phyloP scores from a whole-genome alignment of 768 basidiomycete genomes.

The Podaxis pistillaris region DNA sequence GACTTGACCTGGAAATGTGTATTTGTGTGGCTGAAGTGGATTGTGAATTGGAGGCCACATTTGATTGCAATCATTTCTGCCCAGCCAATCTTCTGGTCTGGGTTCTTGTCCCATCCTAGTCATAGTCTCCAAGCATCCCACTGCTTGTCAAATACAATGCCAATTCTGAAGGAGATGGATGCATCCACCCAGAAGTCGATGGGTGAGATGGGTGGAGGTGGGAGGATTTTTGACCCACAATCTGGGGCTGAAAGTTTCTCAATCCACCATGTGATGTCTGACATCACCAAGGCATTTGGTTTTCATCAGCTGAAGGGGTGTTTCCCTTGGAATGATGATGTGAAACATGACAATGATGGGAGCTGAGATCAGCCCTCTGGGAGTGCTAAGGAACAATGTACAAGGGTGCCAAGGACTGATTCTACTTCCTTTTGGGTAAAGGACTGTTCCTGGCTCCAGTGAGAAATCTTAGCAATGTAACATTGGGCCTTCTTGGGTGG shows the following conservation, averaged over 20 bases:
- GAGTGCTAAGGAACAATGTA: slow-evolving; percentile 32
- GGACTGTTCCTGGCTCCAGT: neutral
- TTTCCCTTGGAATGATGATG: slow-evolving; percentile 21
- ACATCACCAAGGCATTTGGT: slow-evolving; percentile 18
- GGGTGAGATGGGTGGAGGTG: too few species aligned
- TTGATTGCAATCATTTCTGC: slow-evolving; percentile 16
- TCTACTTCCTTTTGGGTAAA: slow-evolving; percentile 23
- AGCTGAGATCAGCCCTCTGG: slow-evolving; percentile 28
- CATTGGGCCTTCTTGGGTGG: slow-evolving; percentile 20
- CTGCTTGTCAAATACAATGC: slow-evolving; percentile 23
- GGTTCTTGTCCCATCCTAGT: slow-evolving; percentile 15
- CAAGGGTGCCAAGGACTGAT: slow-evolving; percentile 31
- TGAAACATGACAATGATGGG: slow-evolving; percentile 28
- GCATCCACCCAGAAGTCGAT: too few species aligned
- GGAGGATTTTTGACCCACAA: slow-evolving; percentile 16
- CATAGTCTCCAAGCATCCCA: slow-evolving; percentile 30
- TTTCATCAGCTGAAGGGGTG: slow-evolving; percentile 17
- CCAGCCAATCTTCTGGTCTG: slow-evolving; percentile 25
- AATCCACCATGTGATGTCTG: slow-evolving; percentile 34
- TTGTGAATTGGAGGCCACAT: slow-evolving; percentile 16
- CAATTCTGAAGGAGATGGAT: slow-evolving; percentile 39
- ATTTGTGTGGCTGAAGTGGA: slow-evolving; percentile 12
- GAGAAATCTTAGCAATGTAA: neutral
- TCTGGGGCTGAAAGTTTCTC: neutral
- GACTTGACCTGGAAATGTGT: slow-evolving; percentile 27